Base-by-base conservation (phyloP, 208 protist species). In the Porcisia deanei region DNA sequence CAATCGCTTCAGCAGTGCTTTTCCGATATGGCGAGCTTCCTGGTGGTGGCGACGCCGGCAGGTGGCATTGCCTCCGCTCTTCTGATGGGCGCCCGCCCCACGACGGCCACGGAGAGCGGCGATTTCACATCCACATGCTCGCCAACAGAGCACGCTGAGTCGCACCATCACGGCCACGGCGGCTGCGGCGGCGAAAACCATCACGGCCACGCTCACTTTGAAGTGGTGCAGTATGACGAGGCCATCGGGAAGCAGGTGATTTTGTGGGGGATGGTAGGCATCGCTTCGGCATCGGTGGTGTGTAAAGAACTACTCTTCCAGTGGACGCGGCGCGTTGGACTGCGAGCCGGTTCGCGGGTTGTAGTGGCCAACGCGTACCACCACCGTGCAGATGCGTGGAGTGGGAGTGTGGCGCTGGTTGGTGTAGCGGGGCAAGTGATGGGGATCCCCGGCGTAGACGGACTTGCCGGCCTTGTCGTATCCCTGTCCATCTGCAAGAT, bases 351-450 rank as follows among this genome's bases (percentile, higher is more conserved):
- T 2, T 97, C 93, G 22, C 89, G 91, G 0, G 93, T 97, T 59
- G 90, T 96, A 3, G 85, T 97, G 34, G 93, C 93, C 22, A 97
- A 97, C 76, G 93, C 93, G 3, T 97, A 92, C 63, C 93, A 97
- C 66, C 93, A 97, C 80, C 91, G 93, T 25, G 93, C 91, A 1
- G 93, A 97, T 76, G 93, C 93, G 30, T 97, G 93, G 91, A 94
- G 87, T 68, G 91, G 88, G n/a, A 88, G 80, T 20, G 87, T 97
- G 16, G 91, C 91, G 63, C 85, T 97, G 39, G 57, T 97, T 30
- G 93, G 93, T 47, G 93, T 96, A 14, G 81, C 79, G 1, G 93
- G 91, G 12, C 90, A 93, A 57, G 85, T 76, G 57, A 54, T 92
- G 37, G 91, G 93, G 6, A 54, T 97, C 41, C 88, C 91, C 4